Evolutionary conservation across 768 basidiomycete species (phyloP), one percentile per base, ranked within the genome.

Genomic region (Xerocomellus dryophilus): DNA sequence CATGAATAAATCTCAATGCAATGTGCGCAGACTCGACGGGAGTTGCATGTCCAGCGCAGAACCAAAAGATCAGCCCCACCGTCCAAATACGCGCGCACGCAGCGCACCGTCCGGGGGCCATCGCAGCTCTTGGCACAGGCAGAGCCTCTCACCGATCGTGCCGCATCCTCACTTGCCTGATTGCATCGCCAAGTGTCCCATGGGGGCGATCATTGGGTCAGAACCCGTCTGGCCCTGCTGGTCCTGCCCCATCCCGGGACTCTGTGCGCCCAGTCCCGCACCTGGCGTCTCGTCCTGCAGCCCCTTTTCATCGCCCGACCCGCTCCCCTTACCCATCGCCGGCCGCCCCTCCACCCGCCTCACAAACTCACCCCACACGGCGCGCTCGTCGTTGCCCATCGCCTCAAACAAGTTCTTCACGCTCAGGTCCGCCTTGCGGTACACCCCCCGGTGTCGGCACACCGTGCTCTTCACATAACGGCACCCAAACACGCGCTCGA

Each of bases 401-500:
- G 71, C 67, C 66, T 82, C 81, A 57, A 81, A 87, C 64, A 78
- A 68, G 44, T 73, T 74, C 23, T 79, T 72, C 49, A 85, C 59
- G 7, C 63, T 66, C 42, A 69, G 66, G 29, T 76, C 76, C 3
- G 86, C 84, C 56, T 80, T 78, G 51, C 80, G 74, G 79, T 86
- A 87, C 40, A 85, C 79, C 0, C 81, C 82, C n/a, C 84, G 77
- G 60, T 86, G 85, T 12, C 85, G 78, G 65, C 85, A 86, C 15
- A 88, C 82, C 0, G 86, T 88, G 62, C 82, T 83, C 69, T 88
- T 88, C 32, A 88, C 84, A 62, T 88, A 88, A 29, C 84, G 76
- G 59, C 79, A 82, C 32, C 83, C 82, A 66, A 88, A 88, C 36
- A 86, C 81, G 40, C 82, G 81, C 65, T 86, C 83, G 53, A 88